Conservation (phyloP, 2,329 filamentous ascomycete species). For the Aureobasidium sp. region DNA sequence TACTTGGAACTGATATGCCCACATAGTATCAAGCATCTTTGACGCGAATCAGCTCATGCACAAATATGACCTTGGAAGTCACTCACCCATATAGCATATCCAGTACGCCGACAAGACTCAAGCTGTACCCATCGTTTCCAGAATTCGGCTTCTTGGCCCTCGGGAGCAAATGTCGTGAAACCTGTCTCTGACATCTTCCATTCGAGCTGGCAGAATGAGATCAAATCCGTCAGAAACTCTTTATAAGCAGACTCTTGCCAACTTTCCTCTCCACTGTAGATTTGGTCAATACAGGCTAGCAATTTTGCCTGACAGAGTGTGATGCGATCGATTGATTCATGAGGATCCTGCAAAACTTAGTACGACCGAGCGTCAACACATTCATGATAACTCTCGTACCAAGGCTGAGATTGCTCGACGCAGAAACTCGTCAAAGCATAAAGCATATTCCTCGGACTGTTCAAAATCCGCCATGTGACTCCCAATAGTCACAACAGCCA, state of each 20-base stretch:
- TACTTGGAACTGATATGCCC: conserved; percentile 20
- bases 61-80: background rate
- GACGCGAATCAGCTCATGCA: background rate
- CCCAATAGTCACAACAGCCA: conserved; percentile 26
- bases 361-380: background rate
- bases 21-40: conserved; percentile 21
- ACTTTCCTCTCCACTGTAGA: conserved; percentile 18
- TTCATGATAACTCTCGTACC: background rate
- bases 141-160: conserved; percentile 2
- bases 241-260: conserved; percentile 16
- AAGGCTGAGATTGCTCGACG: conserved; percentile 14
- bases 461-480: conserved; percentile 21
- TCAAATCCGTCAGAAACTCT: conserved; percentile 6
- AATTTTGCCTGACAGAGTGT: conserved; percentile 16
- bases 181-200: conserved; percentile 15
- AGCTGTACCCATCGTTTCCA: conserved; percentile 20
- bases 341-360: conserved; percentile 8
- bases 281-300: conserved; percentile 17
- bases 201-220: conserved; percentile 15
- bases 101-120: conserved; percentile 20
- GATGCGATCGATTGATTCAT: conserved; percentile 14
- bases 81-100: conserved; percentile 21
- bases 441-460: conserved; percentile 15
- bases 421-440: conserved; percentile 17
- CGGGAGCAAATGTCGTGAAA: background rate